Base-by-base conservation (phyloP, 1,139 yeast genomes). In the Ogataea hybrid region DNA sequence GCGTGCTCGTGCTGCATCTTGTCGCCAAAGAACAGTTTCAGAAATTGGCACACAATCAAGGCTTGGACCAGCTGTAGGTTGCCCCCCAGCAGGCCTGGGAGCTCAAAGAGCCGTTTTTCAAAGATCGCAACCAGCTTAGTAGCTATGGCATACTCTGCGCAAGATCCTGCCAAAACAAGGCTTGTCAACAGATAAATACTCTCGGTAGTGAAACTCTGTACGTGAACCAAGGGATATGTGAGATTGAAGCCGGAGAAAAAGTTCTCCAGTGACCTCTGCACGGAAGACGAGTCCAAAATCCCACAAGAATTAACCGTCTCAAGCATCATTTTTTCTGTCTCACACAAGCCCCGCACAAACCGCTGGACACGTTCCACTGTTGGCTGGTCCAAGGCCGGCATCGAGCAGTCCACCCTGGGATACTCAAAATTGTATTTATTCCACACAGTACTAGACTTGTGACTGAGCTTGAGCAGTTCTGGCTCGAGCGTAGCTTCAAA, bases 201-300 rank as follows among this genome's bases (percentile, higher is more conserved):
- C 2, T 25, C n/a, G 5, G 56, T 53, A 25, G 49, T 42, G 47
- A 49, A 42, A 32, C 39, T 37, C 4, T 34, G 33, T 20, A 18
- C 42, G 31, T 57, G 61, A 20, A 57, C 48, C 31, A 57, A 37
- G 3, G 61, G 61, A 35, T 50, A 57, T 2, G 47, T 44, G 21
- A 43, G 37, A 23, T 47, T 49, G 39, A 57, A 53, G 18, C 50
- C 41, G 22, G 37, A 28, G 52, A 59, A 55, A 38, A 45, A 55
- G 7, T 37, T 45, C 9, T 39, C 42, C 37, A 44, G 22, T 32
- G 27, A 35, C 15, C 35, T 30, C 17, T 41, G 43, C 9, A 20
- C 21, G 9, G 21, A 20, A 20, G 21, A 7, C 9, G 21, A 6
- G 3, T 20, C 21, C 9, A 20, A 20, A 2, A 20, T 20, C 4